Percentiles rank a stretch among this genome's conserved stretches.
These are phyloP conservation scores for Puccinia novopanici DNA, from an alignment of 1,284 basidiomycete species.

Conservation along the genomic window DNA sequence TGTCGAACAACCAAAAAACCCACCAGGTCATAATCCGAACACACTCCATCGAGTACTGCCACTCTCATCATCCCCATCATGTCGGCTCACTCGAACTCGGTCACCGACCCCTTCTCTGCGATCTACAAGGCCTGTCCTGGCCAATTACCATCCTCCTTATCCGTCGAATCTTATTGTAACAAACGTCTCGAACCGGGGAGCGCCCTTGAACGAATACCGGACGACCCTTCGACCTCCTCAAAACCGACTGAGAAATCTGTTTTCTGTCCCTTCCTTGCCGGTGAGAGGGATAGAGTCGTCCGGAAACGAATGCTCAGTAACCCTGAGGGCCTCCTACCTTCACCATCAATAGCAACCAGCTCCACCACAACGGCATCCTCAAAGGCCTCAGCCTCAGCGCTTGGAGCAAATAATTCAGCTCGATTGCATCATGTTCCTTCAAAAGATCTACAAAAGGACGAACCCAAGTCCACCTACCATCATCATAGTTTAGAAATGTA, in stretches of 20 bases:
- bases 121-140: conserved; percentile 24
- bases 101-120: conserved; percentile 23
- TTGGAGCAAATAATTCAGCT: not conserved
- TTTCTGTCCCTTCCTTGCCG: conserved; percentile 23
- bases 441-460: not conserved
- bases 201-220: not conserved
- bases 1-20: no score
- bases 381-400: not conserved
- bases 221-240: not conserved
- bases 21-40: not conserved
- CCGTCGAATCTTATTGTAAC: not conserved
- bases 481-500: not conserved
- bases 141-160: conserved; percentile 8
- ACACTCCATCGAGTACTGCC: no score
- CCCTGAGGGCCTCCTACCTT: conserved; percentile 1
- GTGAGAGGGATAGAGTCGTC: conserved; percentile 16
- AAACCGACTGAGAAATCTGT: not conserved
- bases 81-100: not conserved
- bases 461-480: not conserved
- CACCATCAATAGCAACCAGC: not conserved
- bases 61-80: not conserved
- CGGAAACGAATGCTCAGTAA: conserved; percentile 29
- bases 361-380: not conserved
- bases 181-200: not conserved
- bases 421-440: not conserved